Evolutionary conservation across 1,284 basidiomycete species (phyloP).

Genomic region (Mycosarcoma maydis): DNA sequence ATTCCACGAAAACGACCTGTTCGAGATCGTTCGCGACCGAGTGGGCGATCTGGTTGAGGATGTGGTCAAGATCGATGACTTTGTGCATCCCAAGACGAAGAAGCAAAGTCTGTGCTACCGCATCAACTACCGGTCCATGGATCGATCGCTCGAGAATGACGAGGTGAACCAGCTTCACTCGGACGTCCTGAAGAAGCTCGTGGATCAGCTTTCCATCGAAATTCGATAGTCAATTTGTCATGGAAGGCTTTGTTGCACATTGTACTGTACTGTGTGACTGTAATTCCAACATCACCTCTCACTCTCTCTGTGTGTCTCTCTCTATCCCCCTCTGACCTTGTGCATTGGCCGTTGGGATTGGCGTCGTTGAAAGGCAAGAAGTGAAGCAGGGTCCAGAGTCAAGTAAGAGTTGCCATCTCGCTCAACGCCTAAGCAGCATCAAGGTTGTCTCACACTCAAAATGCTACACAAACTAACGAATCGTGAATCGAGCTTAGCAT

Average conservation of each 20-base stretch:
- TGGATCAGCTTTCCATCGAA: slow-evolving; percentile 67
- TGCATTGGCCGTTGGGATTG: too few species aligned
- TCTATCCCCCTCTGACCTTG: too few species aligned
- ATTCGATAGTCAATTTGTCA: slow-evolving; percentile 32
- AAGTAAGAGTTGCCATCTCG: too few species aligned
- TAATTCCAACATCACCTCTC: too few species aligned
- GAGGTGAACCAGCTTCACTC: slow-evolving; percentile 84
- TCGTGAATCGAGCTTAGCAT: too few species aligned
- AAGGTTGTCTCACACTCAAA: too few species aligned
- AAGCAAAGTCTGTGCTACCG: slow-evolving; percentile 86
- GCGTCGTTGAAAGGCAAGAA: too few species aligned
- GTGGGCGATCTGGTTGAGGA: slow-evolving; percentile 92
- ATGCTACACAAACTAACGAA: too few species aligned
- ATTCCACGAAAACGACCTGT: slow-evolving; percentile 96
- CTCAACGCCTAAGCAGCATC: too few species aligned
- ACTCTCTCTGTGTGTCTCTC: too few species aligned
- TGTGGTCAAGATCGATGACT: slow-evolving; percentile 88
- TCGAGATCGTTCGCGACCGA: slow-evolving; percentile 89
- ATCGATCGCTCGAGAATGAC: slow-evolving; percentile 87
- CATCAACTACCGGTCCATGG: slow-evolving; percentile 96
- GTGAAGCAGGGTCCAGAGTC: too few species aligned
- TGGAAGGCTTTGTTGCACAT: not conserved
- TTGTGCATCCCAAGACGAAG: slow-evolving; percentile 87
- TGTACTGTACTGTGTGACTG: too few species aligned
- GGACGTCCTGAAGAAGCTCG: slow-evolving; percentile 68